A percentile compares a stretch with the other conserved stretches of the same genome.
Evolutionary conservation across 176 grass and related monocot species (phyloP).

Genomic region (bread wheat (Triticum aestivum)): DNA sequence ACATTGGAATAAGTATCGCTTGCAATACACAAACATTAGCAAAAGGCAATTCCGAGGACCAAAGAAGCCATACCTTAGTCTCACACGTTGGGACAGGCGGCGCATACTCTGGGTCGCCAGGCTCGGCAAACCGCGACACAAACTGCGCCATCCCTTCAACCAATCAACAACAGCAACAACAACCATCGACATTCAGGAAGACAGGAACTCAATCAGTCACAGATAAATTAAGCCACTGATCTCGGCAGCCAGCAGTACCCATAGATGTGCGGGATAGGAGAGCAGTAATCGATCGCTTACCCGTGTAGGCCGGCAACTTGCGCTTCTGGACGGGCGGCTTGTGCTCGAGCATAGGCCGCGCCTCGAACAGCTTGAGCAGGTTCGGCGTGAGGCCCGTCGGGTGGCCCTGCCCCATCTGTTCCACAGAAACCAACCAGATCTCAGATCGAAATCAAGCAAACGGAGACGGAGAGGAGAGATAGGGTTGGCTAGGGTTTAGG

Average conservation of each 20-base stretch:
- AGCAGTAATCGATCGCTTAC: constrained; percentile 19
- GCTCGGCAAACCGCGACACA: constrained; percentile 54
- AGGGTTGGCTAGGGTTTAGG: constrained; percentile 37
- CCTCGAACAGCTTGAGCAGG: constrained; percentile 75
- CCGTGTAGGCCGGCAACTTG: constrained; percentile 51
- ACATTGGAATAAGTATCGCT: neutral
- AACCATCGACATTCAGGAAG: neutral
- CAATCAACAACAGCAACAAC: neutral
- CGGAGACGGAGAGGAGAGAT: neutral
- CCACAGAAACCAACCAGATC: constrained; percentile 5
- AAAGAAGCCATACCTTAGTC: constrained; percentile 41
- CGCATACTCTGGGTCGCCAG: constrained; percentile 60
- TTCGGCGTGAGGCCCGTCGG: constrained; percentile 79
- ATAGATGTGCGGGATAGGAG: constrained; percentile 28
- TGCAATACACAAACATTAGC: neutral
- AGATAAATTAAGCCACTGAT: neutral
- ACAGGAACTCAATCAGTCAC: neutral
- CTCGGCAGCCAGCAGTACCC: neutral
- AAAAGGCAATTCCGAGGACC: neutral
- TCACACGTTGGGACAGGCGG: constrained; percentile 55
- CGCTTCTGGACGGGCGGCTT: constrained; percentile 66
- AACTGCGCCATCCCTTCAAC: constrained; percentile 66
- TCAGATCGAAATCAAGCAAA: constrained; percentile 13
- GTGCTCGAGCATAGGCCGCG: constrained; percentile 60
- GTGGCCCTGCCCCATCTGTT: constrained; percentile 75